Conservation (phyloP, 768 basidiomycete genomes). For the Dioszegia hungarica region DNA sequence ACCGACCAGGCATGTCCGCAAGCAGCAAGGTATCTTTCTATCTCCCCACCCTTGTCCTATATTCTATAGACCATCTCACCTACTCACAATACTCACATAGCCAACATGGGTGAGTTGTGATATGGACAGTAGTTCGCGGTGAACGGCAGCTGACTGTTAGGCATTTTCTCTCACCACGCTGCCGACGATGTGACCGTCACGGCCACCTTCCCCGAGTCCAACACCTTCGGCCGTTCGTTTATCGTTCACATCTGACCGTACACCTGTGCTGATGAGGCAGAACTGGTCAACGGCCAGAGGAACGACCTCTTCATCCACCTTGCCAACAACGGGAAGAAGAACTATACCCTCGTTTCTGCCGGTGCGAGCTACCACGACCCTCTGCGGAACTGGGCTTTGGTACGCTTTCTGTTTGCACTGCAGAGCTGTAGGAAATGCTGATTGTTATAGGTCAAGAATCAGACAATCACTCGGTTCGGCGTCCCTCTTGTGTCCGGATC, state of each 20-base stretch:
- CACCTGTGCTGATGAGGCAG: conserved; percentile 13
- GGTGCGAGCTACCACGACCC: conserved; percentile 44
- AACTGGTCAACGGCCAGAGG: conserved; percentile 44
- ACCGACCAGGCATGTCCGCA: too few species aligned
- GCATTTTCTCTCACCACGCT: conserved; percentile 38
- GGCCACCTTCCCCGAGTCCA: conserved; percentile 42
- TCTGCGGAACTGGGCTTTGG: conserved; percentile 41
- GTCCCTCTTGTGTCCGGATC: conserved; percentile 44
- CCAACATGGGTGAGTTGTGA: conserved; percentile 10
- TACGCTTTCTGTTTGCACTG: conserved; percentile 12
- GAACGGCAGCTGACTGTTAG: conserved; percentile 10
- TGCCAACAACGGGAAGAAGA: conserved; percentile 36
- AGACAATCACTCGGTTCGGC: conserved; percentile 40
- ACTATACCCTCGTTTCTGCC: conserved; percentile 45
- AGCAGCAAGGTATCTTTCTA: too few species aligned
- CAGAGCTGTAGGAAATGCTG: not conserved
- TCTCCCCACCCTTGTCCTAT: too few species aligned
- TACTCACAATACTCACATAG: too few species aligned
- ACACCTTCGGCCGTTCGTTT: conserved; percentile 44
- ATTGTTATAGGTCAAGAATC: conserved; percentile 40
- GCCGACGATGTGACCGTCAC: conserved; percentile 39
- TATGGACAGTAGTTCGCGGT: not conserved
- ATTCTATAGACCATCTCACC: too few species aligned
- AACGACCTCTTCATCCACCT: conserved; percentile 38
- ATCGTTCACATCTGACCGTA: not conserved